Evolutionary conservation across 352 stramenopile genomes (phyloP).

Genomic region (Pythium pyrilobum): DNA sequence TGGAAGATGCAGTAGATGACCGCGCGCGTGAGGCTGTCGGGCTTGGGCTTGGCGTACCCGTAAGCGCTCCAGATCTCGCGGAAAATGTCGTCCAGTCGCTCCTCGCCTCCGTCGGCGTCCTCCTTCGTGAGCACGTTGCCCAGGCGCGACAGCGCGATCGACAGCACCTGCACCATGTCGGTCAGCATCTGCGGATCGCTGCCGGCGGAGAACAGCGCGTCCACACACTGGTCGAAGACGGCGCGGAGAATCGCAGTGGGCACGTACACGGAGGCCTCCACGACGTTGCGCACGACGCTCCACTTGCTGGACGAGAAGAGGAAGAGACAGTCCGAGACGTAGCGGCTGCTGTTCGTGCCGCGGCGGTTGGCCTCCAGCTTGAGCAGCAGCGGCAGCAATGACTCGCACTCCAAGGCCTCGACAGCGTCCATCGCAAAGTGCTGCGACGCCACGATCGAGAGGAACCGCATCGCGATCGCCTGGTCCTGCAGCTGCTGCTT

Average conservation of each 20-base stretch:
- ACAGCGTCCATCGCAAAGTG: conserved; percentile 10
- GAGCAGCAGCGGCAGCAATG: conserved; percentile 9
- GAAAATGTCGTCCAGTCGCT: conserved; percentile 36
- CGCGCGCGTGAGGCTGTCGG: conserved; percentile 55
- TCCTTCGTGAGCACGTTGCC: conserved; percentile 23
- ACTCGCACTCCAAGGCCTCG: conserved; percentile 11
- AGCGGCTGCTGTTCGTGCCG: conserved; percentile 14
- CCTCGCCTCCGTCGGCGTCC: conserved; percentile 8
- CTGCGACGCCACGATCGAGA: conserved; percentile 17
- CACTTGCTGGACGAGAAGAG: conserved; percentile 51
- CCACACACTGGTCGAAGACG: conserved; percentile 39
- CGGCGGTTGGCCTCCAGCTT: conserved; percentile 10
- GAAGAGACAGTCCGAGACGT: conserved; percentile 22
- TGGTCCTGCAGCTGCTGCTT: conserved; percentile 11
- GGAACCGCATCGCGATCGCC: conserved; percentile 14
- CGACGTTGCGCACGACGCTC: conserved; percentile 40
- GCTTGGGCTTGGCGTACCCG: conserved; percentile 60
- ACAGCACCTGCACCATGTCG: conserved; percentile 68
- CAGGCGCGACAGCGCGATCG: conserved; percentile 42
- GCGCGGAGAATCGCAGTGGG: conserved; percentile 29
- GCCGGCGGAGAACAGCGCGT: conserved; percentile 46
- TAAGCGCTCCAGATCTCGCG: conserved; percentile 65
- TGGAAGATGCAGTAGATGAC: conserved; percentile 72
- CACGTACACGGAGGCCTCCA: conserved; percentile 47
- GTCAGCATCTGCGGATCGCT: conserved; percentile 50